Percentiles rank a stretch among this genome's conserved stretches.
Conservation (phyloP, 352 stramenopile species). For the Globisporangium abappressorium region DNA sequence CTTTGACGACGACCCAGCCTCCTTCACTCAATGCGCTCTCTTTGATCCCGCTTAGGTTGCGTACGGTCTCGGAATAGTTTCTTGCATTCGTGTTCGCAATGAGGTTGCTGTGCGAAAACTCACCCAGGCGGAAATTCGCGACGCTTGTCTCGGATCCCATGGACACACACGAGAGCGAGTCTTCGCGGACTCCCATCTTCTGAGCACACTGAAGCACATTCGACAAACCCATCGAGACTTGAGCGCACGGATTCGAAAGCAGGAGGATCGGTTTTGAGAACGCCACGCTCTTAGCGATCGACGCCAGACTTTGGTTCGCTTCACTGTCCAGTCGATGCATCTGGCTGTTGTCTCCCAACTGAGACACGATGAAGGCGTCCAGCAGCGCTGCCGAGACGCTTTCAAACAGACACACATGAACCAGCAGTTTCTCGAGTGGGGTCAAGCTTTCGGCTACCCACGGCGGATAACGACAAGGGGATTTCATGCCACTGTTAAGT, state of each 20-base stretch:
- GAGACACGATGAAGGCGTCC: constrained; percentile 24
- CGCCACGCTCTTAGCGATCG: constrained; percentile 2
- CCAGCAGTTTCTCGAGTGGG: constrained; percentile 27
- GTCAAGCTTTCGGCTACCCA: constrained; percentile 26
- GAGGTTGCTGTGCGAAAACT: constrained; percentile 15
- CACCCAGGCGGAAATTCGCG: constrained; percentile 10
- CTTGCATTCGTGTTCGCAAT: constrained; percentile 11
- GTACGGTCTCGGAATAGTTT: constrained; percentile 8
- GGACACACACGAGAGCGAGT: constrained; percentile 18
- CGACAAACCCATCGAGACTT: neutral
- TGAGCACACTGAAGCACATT: constrained; percentile 12
- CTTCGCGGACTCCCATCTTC: constrained; percentile 2
- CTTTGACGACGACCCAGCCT: constrained; percentile 34
- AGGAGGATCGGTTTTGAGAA: constrained; percentile 18
- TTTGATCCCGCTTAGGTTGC: constrained; percentile 23
- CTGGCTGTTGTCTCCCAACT: constrained; percentile 17
- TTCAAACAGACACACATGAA: constrained; percentile 33
- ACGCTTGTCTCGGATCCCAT: constrained; percentile 13
- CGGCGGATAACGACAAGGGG: constrained; percentile 1
- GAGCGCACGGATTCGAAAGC: constrained; percentile 6
- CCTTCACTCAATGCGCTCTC: constrained; percentile 24
- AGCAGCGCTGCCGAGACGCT: constrained; percentile 19
- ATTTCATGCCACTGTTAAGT: neutral
- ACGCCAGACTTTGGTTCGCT: constrained; percentile 5
- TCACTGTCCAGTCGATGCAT: constrained; percentile 10